A percentile compares a stretch with the other conserved stretches of the same genome.
Conservation (phyloP, 306 rosid species). For the Cicer bijugum region DNA sequence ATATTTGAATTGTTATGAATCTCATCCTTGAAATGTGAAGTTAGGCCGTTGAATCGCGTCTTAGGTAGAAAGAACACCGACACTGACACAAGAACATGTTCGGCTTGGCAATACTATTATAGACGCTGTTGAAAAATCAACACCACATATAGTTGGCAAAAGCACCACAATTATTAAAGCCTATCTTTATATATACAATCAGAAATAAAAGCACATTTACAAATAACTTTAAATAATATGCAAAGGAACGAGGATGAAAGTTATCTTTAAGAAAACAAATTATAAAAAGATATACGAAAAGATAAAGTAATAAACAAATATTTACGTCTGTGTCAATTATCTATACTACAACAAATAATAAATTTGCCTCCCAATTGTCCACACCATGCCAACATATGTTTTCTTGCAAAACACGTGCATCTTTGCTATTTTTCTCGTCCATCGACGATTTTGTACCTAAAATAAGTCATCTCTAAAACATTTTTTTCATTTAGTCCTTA, state of each 20-base stretch:
- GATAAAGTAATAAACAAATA: not conserved
- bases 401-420: not conserved
- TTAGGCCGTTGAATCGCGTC: conserved; percentile 11
- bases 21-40: not conserved
- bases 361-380: conserved; percentile 3
- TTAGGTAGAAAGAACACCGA: conserved; percentile 43
- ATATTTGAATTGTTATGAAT: conserved; percentile 10
- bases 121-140: conserved; percentile 27
- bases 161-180: conserved; percentile 20
- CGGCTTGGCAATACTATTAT: conserved; percentile 21
- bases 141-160: conserved; percentile 23
- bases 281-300: not conserved
- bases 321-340: not conserved
- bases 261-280: not conserved
- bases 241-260: not conserved
- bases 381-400: not conserved
- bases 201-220: conserved; percentile 19
- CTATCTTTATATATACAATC: conserved; percentile 2
- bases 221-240: not conserved
- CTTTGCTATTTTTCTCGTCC: not conserved
- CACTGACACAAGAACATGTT: conserved; percentile 47
- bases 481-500: too few relatives aligned
- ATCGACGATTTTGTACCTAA: too few relatives aligned
- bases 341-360: not conserved
- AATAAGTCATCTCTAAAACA: too few relatives aligned